Conservation (phyloP, 805 yeast species). For the Ogataea nitratoaversa region DNA sequence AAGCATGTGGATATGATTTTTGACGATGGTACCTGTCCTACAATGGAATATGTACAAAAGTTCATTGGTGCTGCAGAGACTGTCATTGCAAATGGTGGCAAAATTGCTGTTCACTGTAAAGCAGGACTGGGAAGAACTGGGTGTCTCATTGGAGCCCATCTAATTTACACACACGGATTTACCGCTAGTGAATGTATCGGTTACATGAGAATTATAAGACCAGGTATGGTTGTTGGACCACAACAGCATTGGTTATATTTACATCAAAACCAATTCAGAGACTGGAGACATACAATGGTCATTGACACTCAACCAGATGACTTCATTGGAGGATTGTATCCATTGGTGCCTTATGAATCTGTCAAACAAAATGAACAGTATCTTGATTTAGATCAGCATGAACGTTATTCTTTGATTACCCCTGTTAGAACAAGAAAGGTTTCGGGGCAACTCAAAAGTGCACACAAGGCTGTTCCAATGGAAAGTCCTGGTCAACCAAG, state of each 20-base stretch:
- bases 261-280: constrained; percentile 93
- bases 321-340: constrained; percentile 61
- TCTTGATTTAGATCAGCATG: constrained; percentile 27
- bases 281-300: constrained; percentile 92
- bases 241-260: constrained; percentile 98
- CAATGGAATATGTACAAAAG: constrained; percentile 85
- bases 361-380: constrained; percentile 46
- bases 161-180: constrained; percentile 93
- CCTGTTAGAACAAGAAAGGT: constrained; percentile 70
- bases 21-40: constrained; percentile 98
- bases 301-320: constrained; percentile 64
- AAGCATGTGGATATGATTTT: constrained; percentile 93
- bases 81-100: constrained; percentile 78
- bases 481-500: constrained; percentile 98
- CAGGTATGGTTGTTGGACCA: constrained; percentile 99
- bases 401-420: constrained; percentile 49
- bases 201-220: constrained; percentile 92
- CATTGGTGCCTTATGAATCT: constrained; percentile 59
- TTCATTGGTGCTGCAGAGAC: constrained; percentile 95
- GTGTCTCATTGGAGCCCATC: constrained; percentile 94
- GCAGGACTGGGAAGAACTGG: constrained; percentile 99
- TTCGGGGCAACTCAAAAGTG: constrained; percentile 63
- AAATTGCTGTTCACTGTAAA: constrained; percentile 98
- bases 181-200: constrained; percentile 97
- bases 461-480: constrained; percentile 75